Evolutionary conservation across 768 basidiomycete species (phyloP).

Genomic region (Floccularia luteovirens): DNA sequence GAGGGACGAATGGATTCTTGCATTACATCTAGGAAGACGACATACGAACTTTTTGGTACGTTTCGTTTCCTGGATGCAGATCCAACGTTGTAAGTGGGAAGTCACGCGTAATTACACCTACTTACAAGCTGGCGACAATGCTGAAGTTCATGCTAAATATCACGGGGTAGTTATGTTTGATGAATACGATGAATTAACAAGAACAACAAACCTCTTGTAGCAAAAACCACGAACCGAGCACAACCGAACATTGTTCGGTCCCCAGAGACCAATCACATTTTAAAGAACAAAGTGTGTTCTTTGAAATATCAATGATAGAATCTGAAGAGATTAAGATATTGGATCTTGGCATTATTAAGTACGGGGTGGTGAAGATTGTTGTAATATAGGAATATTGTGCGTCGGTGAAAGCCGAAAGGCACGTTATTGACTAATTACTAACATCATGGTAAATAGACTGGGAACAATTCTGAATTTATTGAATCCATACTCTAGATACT

Average conservation of each 20-base stretch:
- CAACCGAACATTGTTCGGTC: background rate
- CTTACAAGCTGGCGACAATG: background rate
- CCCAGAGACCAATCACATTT: background rate
- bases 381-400: background rate
- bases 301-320: background rate
- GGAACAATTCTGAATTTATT: background rate
- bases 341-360: too few species aligned
- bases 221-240: background rate
- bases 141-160: background rate
- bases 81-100: background rate
- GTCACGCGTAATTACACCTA: background rate
- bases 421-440: background rate
- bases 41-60: background rate
- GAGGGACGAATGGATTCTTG: background rate
- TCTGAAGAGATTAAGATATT: background rate
- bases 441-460: background rate
- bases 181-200: background rate
- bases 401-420: background rate
- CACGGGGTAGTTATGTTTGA: background rate
- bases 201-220: background rate
- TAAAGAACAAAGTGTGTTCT: background rate
- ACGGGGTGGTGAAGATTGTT: too few species aligned
- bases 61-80: background rate
- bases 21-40: conserved; percentile 3
- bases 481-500: background rate